Evolutionary conservation across 1,284 basidiomycete genomes (phyloP).

Genomic region (Prillingera fragicola): DNA sequence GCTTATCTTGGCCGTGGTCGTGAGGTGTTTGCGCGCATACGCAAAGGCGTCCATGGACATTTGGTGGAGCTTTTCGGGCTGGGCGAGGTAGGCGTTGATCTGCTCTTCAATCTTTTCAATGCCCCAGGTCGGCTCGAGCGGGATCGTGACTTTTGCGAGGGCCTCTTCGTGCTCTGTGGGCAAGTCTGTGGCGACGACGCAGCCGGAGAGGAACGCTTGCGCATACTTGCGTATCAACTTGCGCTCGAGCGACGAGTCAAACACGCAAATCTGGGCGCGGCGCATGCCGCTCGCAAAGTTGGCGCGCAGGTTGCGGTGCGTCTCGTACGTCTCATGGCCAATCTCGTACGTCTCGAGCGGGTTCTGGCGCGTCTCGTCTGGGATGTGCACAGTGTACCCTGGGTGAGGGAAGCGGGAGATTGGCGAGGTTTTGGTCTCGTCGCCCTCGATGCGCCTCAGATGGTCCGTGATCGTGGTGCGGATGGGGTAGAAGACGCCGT

Average conservation of each 20-base stretch:
- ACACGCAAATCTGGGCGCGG: conserved; percentile 44
- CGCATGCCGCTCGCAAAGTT: conserved; percentile 46
- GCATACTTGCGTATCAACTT: conserved; percentile 49
- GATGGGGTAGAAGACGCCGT: conserved; percentile 47
- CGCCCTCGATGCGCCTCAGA: conserved; percentile 7
- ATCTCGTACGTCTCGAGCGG: conserved; percentile 41
- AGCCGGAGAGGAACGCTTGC: conserved; percentile 44
- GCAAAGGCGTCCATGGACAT: conserved; percentile 43
- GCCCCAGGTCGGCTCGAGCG: conserved; percentile 34
- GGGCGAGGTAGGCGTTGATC: conserved; percentile 28
- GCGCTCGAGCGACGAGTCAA: conserved; percentile 45
- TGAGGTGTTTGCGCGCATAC: conserved; percentile 40
- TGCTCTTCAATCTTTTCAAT: conserved; percentile 39
- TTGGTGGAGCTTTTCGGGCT: conserved; percentile 35
- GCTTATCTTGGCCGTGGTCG: conserved; percentile 39
- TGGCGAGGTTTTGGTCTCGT: conserved; percentile 7
- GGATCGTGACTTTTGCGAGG: conserved; percentile 35
- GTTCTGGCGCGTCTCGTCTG: conserved; percentile 22
- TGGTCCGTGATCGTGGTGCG: conserved; percentile 38
- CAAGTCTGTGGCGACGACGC: conserved; percentile 44
- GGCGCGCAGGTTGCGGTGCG: conserved; percentile 32
- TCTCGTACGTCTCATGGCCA: conserved; percentile 32
- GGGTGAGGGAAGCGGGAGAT: conserved; percentile 40
- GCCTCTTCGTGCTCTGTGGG: conserved; percentile 45
- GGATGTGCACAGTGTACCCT: conserved; percentile 36